Conservation (phyloP, 371 early-diverging fungal genomes). For the Rhizopus delemar region DNA sequence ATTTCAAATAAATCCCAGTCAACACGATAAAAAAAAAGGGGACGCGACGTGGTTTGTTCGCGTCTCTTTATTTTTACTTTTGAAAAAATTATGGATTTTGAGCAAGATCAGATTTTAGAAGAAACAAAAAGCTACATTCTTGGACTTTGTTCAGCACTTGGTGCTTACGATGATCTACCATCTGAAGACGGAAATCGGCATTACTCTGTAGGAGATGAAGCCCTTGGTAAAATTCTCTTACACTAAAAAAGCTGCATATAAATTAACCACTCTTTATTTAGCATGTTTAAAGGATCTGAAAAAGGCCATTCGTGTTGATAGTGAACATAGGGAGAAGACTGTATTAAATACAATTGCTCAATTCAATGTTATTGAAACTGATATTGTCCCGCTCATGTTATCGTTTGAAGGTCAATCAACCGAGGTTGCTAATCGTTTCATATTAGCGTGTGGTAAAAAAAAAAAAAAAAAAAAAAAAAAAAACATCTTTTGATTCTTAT, state of each 20-base stretch:
- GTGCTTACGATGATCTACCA: slow-evolving; percentile 68
- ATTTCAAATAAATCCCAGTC: slow-evolving; percentile 11
- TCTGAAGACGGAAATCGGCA: slow-evolving; percentile 44
- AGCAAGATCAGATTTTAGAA: neutral
- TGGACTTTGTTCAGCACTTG: slow-evolving; percentile 80
- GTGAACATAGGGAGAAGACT: slow-evolving; percentile 57
- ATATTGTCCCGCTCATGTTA: slow-evolving; percentile 79
- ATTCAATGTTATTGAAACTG: slow-evolving; percentile 70
- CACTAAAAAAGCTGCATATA: neutral
- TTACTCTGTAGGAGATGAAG: slow-evolving; percentile 82
- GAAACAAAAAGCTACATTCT: slow-evolving; percentile 40
- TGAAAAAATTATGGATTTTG: slow-evolving; percentile 18
- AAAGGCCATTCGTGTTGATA: slow-evolving; percentile 74
- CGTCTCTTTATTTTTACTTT: slow-evolving; percentile 5
- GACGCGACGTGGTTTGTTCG: slow-evolving; percentile 27
- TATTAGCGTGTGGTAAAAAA: slow-evolving; percentile 60
- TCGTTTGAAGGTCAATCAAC: slow-evolving; percentile 46
- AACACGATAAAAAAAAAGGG: slow-evolving; percentile 31
- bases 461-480: neutral
- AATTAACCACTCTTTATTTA: slow-evolving; percentile 1
- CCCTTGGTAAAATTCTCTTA: slow-evolving; percentile 54
- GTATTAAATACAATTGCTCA: slow-evolving; percentile 72
- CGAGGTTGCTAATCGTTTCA: slow-evolving; percentile 50
- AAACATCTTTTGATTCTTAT: neutral
- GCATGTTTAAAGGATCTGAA: slow-evolving; percentile 52